phyloP scores from a whole-genome alignment of 139 green algal species.

The Chlamydomonas sphaeroides region DNA sequence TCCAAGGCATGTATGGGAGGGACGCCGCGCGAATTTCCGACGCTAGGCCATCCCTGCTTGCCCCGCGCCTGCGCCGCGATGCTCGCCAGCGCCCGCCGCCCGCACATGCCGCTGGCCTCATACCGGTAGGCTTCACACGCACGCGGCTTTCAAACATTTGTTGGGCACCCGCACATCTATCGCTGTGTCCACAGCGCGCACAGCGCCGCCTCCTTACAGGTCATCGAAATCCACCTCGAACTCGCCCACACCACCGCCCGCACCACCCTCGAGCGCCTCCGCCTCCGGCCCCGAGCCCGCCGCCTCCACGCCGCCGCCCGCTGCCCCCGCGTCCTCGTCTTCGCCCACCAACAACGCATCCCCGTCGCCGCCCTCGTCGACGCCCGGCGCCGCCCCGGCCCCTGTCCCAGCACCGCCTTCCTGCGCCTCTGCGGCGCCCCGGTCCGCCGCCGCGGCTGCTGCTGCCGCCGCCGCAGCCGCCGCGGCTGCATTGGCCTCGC shows the following conservation, averaged over 20 bases:
- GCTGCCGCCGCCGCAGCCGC: neutral
- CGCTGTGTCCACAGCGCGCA: no score
- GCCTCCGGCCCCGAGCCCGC: neutral
- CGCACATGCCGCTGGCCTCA: no score
- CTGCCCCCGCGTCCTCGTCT: neutral
- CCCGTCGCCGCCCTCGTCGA: neutral
- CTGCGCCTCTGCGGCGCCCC: neutral
- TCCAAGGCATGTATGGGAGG: no score
- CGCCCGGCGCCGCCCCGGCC: neutral
- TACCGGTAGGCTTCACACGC: no score
- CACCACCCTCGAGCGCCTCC: conserved; percentile 19
- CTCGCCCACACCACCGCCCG: conserved; percentile 22
- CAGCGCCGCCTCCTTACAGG: no score
- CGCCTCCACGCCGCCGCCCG: neutral
- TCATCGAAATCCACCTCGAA: conserved; percentile 44
- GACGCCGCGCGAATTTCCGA: no score
- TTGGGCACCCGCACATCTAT: no score
- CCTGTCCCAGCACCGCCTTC: neutral
- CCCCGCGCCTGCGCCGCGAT: no score
- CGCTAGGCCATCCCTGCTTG: no score
- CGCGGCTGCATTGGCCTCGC: neutral
- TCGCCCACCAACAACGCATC: neutral
- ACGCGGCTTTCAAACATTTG: no score
- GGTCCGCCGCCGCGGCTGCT: neutral
- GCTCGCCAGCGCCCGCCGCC: no score